phyloP scores from a whole-genome alignment of 371 early-diverging fungal genomes.

The Mortierella sp. region DNA sequence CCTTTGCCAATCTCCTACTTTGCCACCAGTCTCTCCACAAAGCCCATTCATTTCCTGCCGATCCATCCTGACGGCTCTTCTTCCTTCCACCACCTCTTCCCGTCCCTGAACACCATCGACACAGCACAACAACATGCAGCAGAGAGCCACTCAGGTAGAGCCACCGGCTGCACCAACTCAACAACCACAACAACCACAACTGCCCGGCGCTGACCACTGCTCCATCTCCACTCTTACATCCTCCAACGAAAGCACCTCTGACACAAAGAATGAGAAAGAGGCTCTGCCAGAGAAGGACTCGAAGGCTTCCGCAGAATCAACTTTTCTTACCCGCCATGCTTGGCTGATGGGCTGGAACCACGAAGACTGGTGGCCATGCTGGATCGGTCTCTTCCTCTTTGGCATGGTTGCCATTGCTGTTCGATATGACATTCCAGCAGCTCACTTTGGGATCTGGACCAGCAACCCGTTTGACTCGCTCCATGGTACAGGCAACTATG shows the following conservation, averaged over 20 bases:
- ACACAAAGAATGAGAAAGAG: slow-evolving; percentile 3
- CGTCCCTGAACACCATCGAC: too few relatives aligned
- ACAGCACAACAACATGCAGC: too few relatives aligned
- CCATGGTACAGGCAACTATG: slow-evolving; percentile 55
- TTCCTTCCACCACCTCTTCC: too few relatives aligned
- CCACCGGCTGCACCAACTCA: slow-evolving; percentile 3
- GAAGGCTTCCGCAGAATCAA: neutral
- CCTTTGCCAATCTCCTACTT: too few relatives aligned
- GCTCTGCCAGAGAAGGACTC: neutral
- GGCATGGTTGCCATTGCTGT: slow-evolving; percentile 62
- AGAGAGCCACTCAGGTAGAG: neutral
- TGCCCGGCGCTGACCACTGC: neutral
- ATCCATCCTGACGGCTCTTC: too few relatives aligned
- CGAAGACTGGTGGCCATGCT: slow-evolving; percentile 74
- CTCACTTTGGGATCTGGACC: slow-evolving; percentile 61
- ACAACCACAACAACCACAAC: slow-evolving; percentile 1
- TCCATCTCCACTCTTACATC: slow-evolving; percentile 20
- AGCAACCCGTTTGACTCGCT: slow-evolving; percentile 66
- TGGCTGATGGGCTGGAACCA: slow-evolving; percentile 73
- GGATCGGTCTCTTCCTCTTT: slow-evolving; percentile 71
- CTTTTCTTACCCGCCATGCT: slow-evolving; percentile 27
- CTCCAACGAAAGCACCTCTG: neutral
- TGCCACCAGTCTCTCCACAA: too few relatives aligned
- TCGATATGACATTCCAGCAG: slow-evolving; percentile 56
- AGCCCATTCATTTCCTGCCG: too few relatives aligned